Conservation (phyloP, 2,329 filamentous ascomycete genomes). For the Polychaeton citri region DNA sequence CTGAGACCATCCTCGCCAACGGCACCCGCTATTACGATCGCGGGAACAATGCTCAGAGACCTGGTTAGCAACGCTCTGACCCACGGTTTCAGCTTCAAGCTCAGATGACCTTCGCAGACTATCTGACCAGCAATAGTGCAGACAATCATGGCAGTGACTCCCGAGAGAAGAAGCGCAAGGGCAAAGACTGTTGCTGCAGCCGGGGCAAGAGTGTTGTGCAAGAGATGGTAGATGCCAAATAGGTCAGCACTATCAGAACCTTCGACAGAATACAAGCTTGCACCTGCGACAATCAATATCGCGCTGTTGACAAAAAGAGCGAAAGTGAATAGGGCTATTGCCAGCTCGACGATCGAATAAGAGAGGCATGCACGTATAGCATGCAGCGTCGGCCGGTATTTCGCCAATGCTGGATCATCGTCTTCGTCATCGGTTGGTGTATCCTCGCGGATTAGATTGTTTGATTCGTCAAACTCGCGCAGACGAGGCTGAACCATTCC, state of each 20-base stretch:
- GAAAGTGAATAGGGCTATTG: conserved; percentile 28
- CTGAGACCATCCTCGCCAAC: conserved; percentile 60
- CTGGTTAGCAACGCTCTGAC: conserved; percentile 64
- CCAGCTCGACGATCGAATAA: conserved; percentile 27
- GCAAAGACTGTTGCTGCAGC: conserved; percentile 76
- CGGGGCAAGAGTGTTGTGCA: conserved; percentile 54
- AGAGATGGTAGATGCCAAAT: conserved; percentile 66
- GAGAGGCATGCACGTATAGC: conserved; percentile 27
- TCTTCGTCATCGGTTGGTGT: conserved; percentile 15
- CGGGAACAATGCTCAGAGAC: conserved; percentile 66
- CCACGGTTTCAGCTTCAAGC: conserved; percentile 66
- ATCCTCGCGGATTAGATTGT: conserved; percentile 21
- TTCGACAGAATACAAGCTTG: conserved; percentile 51
- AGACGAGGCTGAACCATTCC: conserved; percentile 57
- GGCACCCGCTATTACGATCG: conserved; percentile 69
- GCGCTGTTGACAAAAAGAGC: conserved; percentile 30
- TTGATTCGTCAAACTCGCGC: conserved; percentile 49
- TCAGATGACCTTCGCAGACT: conserved; percentile 70
- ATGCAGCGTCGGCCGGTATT: conserved; percentile 25
- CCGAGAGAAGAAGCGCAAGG: conserved; percentile 65
- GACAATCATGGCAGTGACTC: conserved; percentile 69
- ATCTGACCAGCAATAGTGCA: conserved; percentile 86
- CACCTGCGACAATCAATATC: conserved; percentile 46
- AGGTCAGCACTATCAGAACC: conserved; percentile 58
- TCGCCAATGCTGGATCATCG: conserved; percentile 11